Conservation (phyloP, 139 green algal genomes). For the Micractinium conductrix region DNA sequence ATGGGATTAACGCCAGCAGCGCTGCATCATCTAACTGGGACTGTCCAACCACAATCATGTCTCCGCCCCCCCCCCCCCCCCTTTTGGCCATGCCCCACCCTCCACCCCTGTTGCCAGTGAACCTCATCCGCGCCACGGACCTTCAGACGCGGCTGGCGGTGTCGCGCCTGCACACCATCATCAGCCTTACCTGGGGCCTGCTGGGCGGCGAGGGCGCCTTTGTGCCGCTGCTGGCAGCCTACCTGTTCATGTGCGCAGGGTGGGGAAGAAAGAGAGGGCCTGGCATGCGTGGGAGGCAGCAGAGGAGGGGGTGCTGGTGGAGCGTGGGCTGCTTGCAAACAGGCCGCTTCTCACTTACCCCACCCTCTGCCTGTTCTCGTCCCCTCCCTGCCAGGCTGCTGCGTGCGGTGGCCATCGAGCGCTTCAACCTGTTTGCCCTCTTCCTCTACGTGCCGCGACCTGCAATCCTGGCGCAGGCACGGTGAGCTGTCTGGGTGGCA, state of each 20-base stretch:
- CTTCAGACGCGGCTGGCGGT: background rate
- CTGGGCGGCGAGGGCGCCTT: slow-evolving; percentile 1
- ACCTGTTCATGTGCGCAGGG: slow-evolving; percentile 8
- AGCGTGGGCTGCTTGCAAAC: too few relatives aligned
- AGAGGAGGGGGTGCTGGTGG: background rate
- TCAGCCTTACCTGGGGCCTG: background rate
- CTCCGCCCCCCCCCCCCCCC: background rate
- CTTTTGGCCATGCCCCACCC: too few relatives aligned
- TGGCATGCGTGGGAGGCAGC: too few relatives aligned
- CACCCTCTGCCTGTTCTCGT: background rate
- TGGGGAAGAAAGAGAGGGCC: too few relatives aligned
- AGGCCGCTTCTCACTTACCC: background rate
- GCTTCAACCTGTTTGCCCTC: slow-evolving; percentile 22
- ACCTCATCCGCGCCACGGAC: background rate
- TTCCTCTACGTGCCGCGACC: slow-evolving; percentile 25
- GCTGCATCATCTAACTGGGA: too few relatives aligned
- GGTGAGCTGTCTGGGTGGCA: background rate
- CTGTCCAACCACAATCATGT: too few relatives aligned
- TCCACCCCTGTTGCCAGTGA: background rate
- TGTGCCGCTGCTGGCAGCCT: background rate
- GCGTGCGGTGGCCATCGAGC: slow-evolving; percentile 3
- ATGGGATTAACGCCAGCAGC: background rate
- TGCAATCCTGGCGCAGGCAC: background rate
- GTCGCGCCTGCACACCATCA: background rate
- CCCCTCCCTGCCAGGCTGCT: slow-evolving; percentile 4